phyloP scores from a whole-genome alignment of 1,139 yeast genomes.

The Hanseniaspora gamundiae region DNA sequence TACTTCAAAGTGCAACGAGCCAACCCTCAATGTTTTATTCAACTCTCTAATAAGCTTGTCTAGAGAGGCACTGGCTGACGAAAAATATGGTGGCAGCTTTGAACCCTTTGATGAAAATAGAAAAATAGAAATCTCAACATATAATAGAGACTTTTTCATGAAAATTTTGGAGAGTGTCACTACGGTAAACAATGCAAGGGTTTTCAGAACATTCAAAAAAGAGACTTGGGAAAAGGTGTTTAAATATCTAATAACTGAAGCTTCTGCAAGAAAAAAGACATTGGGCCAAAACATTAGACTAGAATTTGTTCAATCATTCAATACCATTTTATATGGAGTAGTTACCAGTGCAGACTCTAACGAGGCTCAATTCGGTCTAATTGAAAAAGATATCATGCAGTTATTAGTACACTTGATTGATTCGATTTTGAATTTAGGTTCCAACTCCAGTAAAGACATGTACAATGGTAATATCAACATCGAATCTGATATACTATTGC shows the following conservation, averaged over 20 bases:
- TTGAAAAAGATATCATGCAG: slow-evolving; percentile 15
- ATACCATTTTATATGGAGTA: slow-evolving; percentile 34
- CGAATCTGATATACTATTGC: slow-evolving; percentile 57
- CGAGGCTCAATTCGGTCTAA: slow-evolving; percentile 12
- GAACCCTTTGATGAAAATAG: slow-evolving; percentile 9
- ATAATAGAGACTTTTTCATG: slow-evolving; percentile 27
- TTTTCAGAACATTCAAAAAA: neutral
- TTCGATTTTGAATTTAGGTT: slow-evolving; percentile 16
- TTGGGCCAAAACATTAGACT: slow-evolving; percentile 33
- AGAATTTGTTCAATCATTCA: slow-evolving; percentile 37
- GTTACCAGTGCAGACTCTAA: slow-evolving; percentile 32
- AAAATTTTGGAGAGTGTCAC: slow-evolving; percentile 4
- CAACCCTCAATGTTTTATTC: slow-evolving; percentile 34
- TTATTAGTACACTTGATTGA: slow-evolving; percentile 16
- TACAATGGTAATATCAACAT: slow-evolving; percentile 20
- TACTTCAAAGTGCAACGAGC: slow-evolving; percentile 39
- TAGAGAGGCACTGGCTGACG: slow-evolving; percentile 12
- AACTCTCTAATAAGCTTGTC: slow-evolving; percentile 28
- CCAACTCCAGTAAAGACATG: slow-evolving; percentile 17
- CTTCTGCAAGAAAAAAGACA: slow-evolving; percentile 26
- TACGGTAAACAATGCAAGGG: neutral
- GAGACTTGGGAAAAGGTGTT: slow-evolving; percentile 36
- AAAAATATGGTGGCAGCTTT: slow-evolving; percentile 8
- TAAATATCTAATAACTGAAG: slow-evolving; percentile 36
- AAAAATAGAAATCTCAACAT: slow-evolving; percentile 19